phyloP scores from a whole-genome alignment of 2,329 filamentous ascomycete species.

The Berkeleyomyces rouxiae region DNA sequence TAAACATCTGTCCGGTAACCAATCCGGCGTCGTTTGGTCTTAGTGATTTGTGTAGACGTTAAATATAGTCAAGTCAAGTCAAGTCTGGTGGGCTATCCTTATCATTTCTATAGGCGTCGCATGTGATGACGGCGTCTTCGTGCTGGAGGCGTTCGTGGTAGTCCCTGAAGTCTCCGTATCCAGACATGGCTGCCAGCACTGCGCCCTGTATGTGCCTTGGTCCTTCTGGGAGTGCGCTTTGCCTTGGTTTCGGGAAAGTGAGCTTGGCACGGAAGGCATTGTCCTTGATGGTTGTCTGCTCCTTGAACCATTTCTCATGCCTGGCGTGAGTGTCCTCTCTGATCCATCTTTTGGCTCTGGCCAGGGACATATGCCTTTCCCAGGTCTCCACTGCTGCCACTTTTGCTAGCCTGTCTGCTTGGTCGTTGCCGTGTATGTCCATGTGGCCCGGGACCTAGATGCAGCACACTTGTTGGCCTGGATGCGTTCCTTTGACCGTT shows the following conservation, averaged over 20 bases:
- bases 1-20: no score
- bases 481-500: background rate
- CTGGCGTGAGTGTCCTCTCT: background rate
- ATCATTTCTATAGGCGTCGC: no score
- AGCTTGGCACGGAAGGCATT: background rate
- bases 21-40: no score
- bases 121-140: no score
- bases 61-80: no score
- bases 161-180: no score
- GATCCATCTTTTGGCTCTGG: background rate
- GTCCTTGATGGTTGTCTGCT: background rate
- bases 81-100: no score
- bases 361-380: background rate
- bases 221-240: background rate
- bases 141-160: no score
- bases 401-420: background rate
- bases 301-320: background rate
- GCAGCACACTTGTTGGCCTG: background rate
- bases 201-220: no score
- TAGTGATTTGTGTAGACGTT: no score
- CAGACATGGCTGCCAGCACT: no score
- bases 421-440: background rate
- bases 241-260: background rate
- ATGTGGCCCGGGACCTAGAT: background rate
- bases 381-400: background rate